phyloP scores from a whole-genome alignment of 2,329 filamentous ascomycete species.

The Orbilia brochopaga region DNA sequence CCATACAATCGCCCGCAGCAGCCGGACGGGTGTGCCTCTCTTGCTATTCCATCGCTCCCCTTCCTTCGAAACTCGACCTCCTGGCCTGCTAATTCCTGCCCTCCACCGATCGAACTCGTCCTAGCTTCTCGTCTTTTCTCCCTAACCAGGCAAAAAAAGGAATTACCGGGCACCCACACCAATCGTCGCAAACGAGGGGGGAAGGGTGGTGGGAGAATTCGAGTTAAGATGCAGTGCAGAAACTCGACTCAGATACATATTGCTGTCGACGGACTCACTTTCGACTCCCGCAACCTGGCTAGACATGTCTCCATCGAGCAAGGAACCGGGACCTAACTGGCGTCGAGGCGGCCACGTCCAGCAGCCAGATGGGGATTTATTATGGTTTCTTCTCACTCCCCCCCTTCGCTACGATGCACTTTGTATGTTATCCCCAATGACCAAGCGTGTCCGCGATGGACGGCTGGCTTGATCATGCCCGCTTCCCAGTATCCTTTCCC shows the following conservation, averaged over 20 bases:
- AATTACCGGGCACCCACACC: conserved; percentile 47
- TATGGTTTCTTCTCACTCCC: neutral
- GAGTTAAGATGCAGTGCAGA: neutral
- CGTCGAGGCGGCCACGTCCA: conserved; percentile 44
- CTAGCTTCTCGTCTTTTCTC: conserved; percentile 36
- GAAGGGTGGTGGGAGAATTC: neutral
- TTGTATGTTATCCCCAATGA: neutral
- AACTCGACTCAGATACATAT: neutral
- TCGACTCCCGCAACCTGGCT: conserved; percentile 8
- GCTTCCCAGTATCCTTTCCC: too few species aligned
- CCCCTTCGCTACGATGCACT: neutral
- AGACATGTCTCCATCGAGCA: conserved; percentile 47
- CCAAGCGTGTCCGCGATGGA: too few species aligned
- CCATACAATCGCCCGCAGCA: conserved; percentile 48
- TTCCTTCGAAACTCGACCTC: too few species aligned
- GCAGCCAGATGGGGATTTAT: conserved; percentile 41
- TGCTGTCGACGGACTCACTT: neutral
- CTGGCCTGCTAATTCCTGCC: neutral
- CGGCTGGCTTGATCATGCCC: conserved; percentile 5
- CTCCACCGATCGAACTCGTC: neutral
- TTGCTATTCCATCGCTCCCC: conserved; percentile 4
- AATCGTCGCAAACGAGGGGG: neutral
- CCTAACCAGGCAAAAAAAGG: conserved; percentile 35
- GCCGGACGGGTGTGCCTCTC: conserved; percentile 46
- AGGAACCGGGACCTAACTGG: conserved; percentile 45